These are phyloP conservation scores for Primulina tabacum DNA, from an alignment of 257 asterid genomes.

Conservation along the genomic window DNA sequence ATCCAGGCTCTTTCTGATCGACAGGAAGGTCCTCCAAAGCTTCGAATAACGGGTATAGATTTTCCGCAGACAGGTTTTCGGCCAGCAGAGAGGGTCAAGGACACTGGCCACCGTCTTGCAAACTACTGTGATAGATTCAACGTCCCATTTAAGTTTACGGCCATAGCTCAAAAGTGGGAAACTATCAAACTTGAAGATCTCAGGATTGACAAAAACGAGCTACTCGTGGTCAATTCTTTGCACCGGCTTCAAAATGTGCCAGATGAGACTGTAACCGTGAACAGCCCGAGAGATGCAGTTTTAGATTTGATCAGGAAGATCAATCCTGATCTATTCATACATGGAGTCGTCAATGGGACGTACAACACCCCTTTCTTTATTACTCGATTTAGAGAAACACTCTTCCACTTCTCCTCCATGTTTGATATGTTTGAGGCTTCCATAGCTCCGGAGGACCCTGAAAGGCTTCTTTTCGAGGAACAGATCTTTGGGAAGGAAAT, in stretches of 20 bases:
- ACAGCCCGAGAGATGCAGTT: conserved; percentile 41
- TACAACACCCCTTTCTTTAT: conserved; percentile 48
- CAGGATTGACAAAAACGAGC: conserved; percentile 29
- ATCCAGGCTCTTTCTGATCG: conserved; percentile 43
- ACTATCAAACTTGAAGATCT: conserved; percentile 39
- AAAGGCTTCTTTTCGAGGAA: conserved; percentile 38
- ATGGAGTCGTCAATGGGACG: conserved; percentile 39
- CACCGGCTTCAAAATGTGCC: conserved; percentile 39
- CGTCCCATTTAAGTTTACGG: conserved; percentile 47
- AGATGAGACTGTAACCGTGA: conserved; percentile 39
- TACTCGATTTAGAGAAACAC: conserved; percentile 45
- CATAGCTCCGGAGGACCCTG: conserved; percentile 27
- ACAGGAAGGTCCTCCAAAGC: conserved; percentile 48
- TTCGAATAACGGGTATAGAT: conserved; percentile 54
- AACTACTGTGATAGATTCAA: conserved; percentile 43
- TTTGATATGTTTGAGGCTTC: conserved; percentile 51
- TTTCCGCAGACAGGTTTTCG: conserved; percentile 56
- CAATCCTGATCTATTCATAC: conserved; percentile 41
- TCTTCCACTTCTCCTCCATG: conserved; percentile 42
- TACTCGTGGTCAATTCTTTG: conserved; percentile 40
- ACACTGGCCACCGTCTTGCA: conserved; percentile 41
- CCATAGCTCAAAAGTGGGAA: conserved; percentile 53
- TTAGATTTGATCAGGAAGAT: conserved; percentile 40
- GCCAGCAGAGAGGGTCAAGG: conserved; percentile 46
- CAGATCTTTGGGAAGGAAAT: conserved; percentile 37